Conservation (phyloP, 2,329 filamentous ascomycete species). For the Fusarium chuoi region DNA sequence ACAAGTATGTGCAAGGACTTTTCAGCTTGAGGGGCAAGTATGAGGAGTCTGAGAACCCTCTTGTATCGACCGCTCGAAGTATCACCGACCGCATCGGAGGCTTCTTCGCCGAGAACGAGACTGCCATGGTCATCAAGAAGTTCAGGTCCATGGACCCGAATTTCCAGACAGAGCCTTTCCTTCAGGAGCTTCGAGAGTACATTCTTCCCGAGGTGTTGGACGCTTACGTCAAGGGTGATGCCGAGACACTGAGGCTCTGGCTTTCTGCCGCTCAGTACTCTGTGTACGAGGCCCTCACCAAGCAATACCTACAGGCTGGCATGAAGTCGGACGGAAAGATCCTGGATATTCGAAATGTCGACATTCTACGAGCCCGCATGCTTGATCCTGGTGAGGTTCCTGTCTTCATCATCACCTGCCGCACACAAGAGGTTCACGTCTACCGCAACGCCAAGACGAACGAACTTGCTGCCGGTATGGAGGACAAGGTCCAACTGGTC, state of each 20-base stretch:
- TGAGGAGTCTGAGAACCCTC: conserved; percentile 95
- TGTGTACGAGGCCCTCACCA: conserved; percentile 95
- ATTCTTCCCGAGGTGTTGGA: conserved; percentile 97
- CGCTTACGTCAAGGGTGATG: conserved; percentile 96
- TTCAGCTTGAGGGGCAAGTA: conserved; percentile 89
- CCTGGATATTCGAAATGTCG: conserved; percentile 93
- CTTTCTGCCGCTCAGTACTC: conserved; percentile 95
- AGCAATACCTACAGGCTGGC: conserved; percentile 93
- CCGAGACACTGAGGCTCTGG: conserved; percentile 92
- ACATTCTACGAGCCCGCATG: conserved; percentile 83
- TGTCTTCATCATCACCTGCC: conserved; percentile 96
- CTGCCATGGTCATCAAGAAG: conserved; percentile 96
- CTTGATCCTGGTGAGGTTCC: conserved; percentile 88
- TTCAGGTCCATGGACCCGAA: conserved; percentile 94
- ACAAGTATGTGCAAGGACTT: conserved; percentile 86
- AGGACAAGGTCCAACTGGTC: conserved; percentile 97
- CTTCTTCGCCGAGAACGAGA: conserved; percentile 99
- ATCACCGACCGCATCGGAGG: conserved; percentile 93
- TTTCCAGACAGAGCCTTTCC: conserved; percentile 95
- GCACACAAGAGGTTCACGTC: conserved; percentile 97
- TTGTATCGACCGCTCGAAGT: conserved; percentile 91
- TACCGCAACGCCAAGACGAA: conserved; percentile 92
- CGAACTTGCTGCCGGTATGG: conserved; percentile 94
- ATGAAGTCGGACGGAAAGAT: conserved; percentile 96
- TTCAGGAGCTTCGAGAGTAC: conserved; percentile 96